phyloP scores from a whole-genome alignment of 2,329 filamentous ascomycete species.

The Fusarium annulatum region DNA sequence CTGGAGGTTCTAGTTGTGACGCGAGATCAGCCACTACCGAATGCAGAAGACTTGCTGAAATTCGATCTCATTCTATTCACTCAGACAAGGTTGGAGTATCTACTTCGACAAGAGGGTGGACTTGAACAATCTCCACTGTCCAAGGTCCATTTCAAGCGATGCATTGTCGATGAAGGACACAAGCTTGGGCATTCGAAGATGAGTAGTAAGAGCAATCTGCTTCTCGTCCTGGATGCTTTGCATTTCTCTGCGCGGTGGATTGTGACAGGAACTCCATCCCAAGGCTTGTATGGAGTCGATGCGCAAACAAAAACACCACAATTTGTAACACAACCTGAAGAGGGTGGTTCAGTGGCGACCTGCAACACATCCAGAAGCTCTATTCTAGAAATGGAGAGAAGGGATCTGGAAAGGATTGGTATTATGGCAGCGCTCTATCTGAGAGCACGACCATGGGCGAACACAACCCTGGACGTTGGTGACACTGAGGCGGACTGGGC shows the following conservation, averaged over 20 bases:
- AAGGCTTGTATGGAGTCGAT: slow-evolving; percentile 78
- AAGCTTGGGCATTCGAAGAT: slow-evolving; percentile 75
- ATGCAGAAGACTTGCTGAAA: slow-evolving; percentile 65
- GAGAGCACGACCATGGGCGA: slow-evolving; percentile 82
- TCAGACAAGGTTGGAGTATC: slow-evolving; percentile 74
- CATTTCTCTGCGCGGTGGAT: slow-evolving; percentile 83
- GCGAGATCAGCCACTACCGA: slow-evolving; percentile 65
- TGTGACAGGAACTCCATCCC: slow-evolving; percentile 89
- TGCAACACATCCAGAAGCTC: slow-evolving; percentile 42
- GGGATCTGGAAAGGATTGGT: slow-evolving; percentile 74
- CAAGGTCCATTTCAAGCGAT: slow-evolving; percentile 82
- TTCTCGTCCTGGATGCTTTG: slow-evolving; percentile 64
- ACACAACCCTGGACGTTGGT: slow-evolving; percentile 63
- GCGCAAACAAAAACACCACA: not conserved
- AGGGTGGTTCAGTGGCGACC: not conserved
- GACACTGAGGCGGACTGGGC: slow-evolving; percentile 75
- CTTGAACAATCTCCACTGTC: slow-evolving; percentile 69
- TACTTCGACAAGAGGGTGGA: slow-evolving; percentile 53
- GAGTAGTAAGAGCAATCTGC: slow-evolving; percentile 65
- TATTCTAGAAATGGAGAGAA: slow-evolving; percentile 63
- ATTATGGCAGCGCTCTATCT: slow-evolving; percentile 77
- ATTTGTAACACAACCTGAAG: not conserved
- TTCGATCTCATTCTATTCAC: slow-evolving; percentile 86
- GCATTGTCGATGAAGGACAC: slow-evolving; percentile 94
- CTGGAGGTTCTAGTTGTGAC: slow-evolving; percentile 74